phyloP scores from a whole-genome alignment of 345 rosid species.

The Pistacia vera region DNA sequence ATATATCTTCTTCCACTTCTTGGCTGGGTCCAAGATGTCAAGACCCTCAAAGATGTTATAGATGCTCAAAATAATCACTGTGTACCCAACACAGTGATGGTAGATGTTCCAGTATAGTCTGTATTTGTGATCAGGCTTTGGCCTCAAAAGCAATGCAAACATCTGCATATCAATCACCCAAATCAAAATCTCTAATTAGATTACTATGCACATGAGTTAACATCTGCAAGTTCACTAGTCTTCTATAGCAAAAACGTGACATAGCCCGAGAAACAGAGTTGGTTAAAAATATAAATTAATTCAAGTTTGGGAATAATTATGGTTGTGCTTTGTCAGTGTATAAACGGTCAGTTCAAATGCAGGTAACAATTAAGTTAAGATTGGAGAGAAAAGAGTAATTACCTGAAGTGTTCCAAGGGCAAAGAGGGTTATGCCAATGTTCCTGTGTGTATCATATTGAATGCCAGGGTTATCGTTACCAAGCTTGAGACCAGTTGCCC shows the following conservation, averaged over 20 bases:
- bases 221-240: not conserved
- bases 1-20: constrained; percentile 67
- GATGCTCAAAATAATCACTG: constrained; percentile 61
- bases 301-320: not conserved
- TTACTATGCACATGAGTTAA: not conserved
- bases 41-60: constrained; percentile 71
- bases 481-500: constrained; percentile 82
- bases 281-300: not conserved
- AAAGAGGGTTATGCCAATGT: constrained; percentile 72
- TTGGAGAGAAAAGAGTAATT: not conserved
- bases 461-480: constrained; percentile 56
- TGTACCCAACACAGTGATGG: constrained; percentile 77
- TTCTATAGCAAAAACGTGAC: no score
- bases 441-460: constrained; percentile 50
- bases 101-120: constrained; percentile 86
- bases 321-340: not conserved
- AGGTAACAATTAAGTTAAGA: not conserved
- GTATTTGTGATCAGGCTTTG: constrained; percentile 84
- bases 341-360: not conserved
- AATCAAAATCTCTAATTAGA: not conserved
- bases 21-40: constrained; percentile 51
- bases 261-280: not conserved
- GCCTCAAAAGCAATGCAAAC: constrained; percentile 81
- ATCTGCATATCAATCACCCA: constrained; percentile 30
- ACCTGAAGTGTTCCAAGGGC: constrained; percentile 84